Base-by-base conservation (phyloP, 1,139 yeast genomes). In the Protomyces lactucae-debilis region DNA sequence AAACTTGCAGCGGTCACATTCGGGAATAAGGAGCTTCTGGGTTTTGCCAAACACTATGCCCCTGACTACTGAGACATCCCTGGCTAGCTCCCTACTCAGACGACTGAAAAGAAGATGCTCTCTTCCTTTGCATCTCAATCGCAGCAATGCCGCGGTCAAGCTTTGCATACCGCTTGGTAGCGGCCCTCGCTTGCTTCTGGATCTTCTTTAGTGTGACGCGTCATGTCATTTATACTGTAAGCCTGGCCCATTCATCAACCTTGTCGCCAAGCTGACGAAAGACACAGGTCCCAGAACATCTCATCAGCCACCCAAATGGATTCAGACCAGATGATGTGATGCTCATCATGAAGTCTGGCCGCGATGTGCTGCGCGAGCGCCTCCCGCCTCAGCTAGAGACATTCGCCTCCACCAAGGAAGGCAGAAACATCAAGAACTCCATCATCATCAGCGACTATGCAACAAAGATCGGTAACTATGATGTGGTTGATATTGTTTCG, bases 311-410 rank as follows among this genome's bases (percentile, higher is more conserved):
- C 18, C 25, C 23, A 8, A n/a, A 43, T 8, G 25, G 25, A 3
- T 16, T 43, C 9, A n/a, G 23, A 5, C 48, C 48, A 43, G 43
- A 32, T 35, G 57, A 59, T 6, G 57, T 59, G 21, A 51, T 52
- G 21, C 53, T 59, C 35, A 52, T 59, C 25, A 35, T 59, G 39
- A 59, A 59, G 53, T 21, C 63, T 18, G 63, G 63, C 14, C 56
- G 25, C n/a, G 39, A 51, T 3, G 52, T 52, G 14, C 52, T 48
- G 12, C 35, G 52, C 5, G 63, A 59, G 36, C 52, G 63, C 16
- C 43, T 59, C 16, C 35, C 39, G n/a, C 52, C 63, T 40, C 63
- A 59, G 45, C 57, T 59, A 12, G 57, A 39, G 25, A 59, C 63
- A 9, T 59, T 59, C 28, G 63, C 63, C 8, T 52, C 63, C 23